Conservation (phyloP, 495 filamentous ascomycete species). For the Talaromyces borbonicus region DNA sequence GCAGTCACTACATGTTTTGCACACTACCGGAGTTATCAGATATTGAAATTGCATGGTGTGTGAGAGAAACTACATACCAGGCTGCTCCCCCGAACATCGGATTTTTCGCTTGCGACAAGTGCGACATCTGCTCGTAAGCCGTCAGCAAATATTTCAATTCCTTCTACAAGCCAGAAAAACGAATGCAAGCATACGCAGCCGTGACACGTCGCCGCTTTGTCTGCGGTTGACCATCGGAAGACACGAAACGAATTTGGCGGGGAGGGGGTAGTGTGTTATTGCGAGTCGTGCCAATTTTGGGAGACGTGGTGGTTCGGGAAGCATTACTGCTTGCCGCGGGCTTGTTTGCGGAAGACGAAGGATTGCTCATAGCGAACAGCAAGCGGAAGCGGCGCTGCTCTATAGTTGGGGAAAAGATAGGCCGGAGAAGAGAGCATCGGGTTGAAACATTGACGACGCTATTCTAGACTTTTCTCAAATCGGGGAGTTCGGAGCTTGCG, state of each 20-base stretch:
- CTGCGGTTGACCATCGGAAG: slow-evolving; percentile 71
- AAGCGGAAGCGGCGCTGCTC: slow-evolving; percentile 29
- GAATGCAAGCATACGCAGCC: slow-evolving; percentile 53
- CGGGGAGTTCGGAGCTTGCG: no score
- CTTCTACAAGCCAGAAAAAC: slow-evolving; percentile 10
- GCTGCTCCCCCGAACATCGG: slow-evolving; percentile 69
- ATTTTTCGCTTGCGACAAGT: slow-evolving; percentile 80
- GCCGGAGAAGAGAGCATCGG: background rate
- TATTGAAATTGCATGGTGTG: background rate
- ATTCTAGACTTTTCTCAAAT: no score
- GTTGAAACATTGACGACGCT: background rate
- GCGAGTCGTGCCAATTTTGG: background rate
- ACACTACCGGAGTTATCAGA: slow-evolving; percentile 25
- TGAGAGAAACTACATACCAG: slow-evolving; percentile 28
- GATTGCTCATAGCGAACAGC: slow-evolving; percentile 40
- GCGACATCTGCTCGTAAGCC: slow-evolving; percentile 44
- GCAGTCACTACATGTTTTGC: slow-evolving; percentile 66
- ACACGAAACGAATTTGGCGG: slow-evolving; percentile 64
- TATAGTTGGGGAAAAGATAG: background rate
- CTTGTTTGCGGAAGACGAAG: slow-evolving; percentile 33
- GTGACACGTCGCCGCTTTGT: slow-evolving; percentile 73
- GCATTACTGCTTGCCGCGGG: slow-evolving; percentile 7
- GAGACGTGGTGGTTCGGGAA: background rate
- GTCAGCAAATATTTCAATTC: slow-evolving; percentile 6
- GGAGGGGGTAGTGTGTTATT: slow-evolving; percentile 27